Evolutionary conservation across 2,329 filamentous ascomycete species (phyloP).

Genomic region (Fusarium phyllophilum): DNA sequence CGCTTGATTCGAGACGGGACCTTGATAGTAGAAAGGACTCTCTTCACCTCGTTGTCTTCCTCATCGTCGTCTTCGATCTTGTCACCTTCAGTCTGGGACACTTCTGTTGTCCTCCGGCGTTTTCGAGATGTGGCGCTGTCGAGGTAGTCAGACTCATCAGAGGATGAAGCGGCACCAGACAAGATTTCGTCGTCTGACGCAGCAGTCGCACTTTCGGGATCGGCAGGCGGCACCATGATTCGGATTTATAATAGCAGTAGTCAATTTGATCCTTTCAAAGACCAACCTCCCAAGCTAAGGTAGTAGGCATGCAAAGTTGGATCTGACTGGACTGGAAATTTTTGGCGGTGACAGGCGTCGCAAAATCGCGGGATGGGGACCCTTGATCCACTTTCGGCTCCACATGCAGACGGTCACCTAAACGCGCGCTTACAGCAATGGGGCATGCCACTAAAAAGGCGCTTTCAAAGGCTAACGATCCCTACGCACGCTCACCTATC

Average conservation of each 20-base stretch:
- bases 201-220: slow-evolving; percentile 29
- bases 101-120: slow-evolving; percentile 54
- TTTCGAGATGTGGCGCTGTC: slow-evolving; percentile 58
- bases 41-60: slow-evolving; percentile 47
- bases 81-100: slow-evolving; percentile 40
- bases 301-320: slow-evolving; percentile 18
- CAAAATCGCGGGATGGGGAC: slow-evolving; percentile 33
- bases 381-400: slow-evolving; percentile 14
- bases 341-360: slow-evolving; percentile 44
- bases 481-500: not conserved
- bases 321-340: slow-evolving; percentile 27
- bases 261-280: slow-evolving; percentile 22
- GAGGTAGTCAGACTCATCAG: slow-evolving; percentile 61
- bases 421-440: slow-evolving; percentile 45
- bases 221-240: slow-evolving; percentile 36
- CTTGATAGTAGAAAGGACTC: slow-evolving; percentile 55
- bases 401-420: slow-evolving; percentile 21
- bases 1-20: slow-evolving; percentile 65
- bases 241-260: slow-evolving; percentile 39
- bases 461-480: not conserved
- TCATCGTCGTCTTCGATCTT: slow-evolving; percentile 45
- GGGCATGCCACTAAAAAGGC: not conserved
- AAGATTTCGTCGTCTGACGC: slow-evolving; percentile 29
- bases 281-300: slow-evolving; percentile 1
- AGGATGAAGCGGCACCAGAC: slow-evolving; percentile 38